A percentile compares a stretch with the other conserved stretches of the same genome.
Evolutionary conservation across 1,284 basidiomycete genomes (phyloP).

Genomic region (Microbotryomycetes sp.): DNA sequence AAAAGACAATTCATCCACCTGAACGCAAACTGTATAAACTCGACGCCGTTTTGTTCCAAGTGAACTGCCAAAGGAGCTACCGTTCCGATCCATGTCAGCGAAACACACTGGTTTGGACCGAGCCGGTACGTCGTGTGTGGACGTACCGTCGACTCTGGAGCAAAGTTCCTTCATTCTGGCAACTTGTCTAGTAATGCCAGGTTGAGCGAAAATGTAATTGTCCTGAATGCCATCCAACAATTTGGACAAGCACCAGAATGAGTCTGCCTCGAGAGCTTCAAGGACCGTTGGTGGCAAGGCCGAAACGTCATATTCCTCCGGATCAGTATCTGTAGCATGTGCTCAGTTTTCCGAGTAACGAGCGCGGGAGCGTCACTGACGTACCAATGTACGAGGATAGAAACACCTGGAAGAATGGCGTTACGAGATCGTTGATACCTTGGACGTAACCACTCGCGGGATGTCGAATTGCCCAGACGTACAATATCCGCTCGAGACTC

Average conservation of each 20-base stretch:
- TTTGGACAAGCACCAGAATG: conserved; percentile 92
- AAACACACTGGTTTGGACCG: not conserved
- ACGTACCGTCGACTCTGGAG: conserved; percentile 76
- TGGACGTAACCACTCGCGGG: conserved; percentile 95
- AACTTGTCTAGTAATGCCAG: conserved; percentile 86
- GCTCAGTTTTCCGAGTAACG: too few species aligned
- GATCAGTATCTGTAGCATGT: conserved; percentile 61
- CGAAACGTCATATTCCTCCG: conserved; percentile 73
- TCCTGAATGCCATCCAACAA: conserved; percentile 93
- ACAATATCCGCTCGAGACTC: conserved; percentile 85
- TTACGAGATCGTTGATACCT: conserved; percentile 93
- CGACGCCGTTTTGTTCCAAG: conserved; percentile 79
- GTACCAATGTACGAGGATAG: conserved; percentile 80
- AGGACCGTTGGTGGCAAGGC: conserved; percentile 62
- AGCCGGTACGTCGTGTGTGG: not conserved
- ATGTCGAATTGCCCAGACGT: conserved; percentile 96
- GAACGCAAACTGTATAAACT: conserved; percentile 98
- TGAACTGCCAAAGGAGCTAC: conserved; percentile 72
- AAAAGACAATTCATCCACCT: conserved; percentile 97
- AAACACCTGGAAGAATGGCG: conserved; percentile 91
- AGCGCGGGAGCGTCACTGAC: conserved; percentile 22
- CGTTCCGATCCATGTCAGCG: not conserved
- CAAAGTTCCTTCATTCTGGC: conserved; percentile 87
- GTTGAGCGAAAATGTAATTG: conserved; percentile 91
- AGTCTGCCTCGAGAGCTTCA: conserved; percentile 83